phyloP scores from a whole-genome alignment of 345 rosid genomes.

The Gossypioides kirkii region DNA sequence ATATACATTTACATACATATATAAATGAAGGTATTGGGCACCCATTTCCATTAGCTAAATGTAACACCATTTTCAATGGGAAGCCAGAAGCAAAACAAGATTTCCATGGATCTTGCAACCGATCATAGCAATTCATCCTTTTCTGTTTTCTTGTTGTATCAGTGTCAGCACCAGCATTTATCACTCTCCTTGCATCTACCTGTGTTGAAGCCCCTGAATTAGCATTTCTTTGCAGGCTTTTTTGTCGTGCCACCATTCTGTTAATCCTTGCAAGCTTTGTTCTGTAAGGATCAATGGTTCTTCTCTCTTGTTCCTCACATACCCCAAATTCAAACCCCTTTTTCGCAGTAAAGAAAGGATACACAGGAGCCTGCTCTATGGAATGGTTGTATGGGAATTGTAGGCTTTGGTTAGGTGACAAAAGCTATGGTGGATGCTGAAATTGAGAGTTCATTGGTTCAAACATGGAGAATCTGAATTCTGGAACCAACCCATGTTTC shows the following conservation, averaged over 20 bases:
- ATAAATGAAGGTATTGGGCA: too few species aligned
- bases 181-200: slow-evolving; percentile 26
- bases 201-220: slow-evolving; percentile 20
- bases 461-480: slow-evolving; percentile 7
- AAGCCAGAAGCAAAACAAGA: too few species aligned
- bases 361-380: slow-evolving; percentile 10
- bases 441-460: slow-evolving; percentile 13
- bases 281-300: slow-evolving; percentile 28
- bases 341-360: too few species aligned
- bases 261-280: slow-evolving; percentile 57
- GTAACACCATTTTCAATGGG: too few species aligned
- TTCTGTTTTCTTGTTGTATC: too few species aligned
- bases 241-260: slow-evolving; percentile 59
- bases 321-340: slow-evolving; percentile 16
- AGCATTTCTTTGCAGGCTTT: slow-evolving; percentile 33
- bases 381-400: slow-evolving; percentile 12
- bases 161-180: slow-evolving; percentile 4
- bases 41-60: too few species aligned
- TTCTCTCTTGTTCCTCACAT: slow-evolving; percentile 24
- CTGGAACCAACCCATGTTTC: background rate
- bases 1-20: too few species aligned
- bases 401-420: slow-evolving; percentile 14
- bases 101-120: too few species aligned
- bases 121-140: too few species aligned
- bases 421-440: background rate